Base-by-base conservation (phyloP, 1,139 yeast species). In the Saccharomyces hybrid region DNA sequence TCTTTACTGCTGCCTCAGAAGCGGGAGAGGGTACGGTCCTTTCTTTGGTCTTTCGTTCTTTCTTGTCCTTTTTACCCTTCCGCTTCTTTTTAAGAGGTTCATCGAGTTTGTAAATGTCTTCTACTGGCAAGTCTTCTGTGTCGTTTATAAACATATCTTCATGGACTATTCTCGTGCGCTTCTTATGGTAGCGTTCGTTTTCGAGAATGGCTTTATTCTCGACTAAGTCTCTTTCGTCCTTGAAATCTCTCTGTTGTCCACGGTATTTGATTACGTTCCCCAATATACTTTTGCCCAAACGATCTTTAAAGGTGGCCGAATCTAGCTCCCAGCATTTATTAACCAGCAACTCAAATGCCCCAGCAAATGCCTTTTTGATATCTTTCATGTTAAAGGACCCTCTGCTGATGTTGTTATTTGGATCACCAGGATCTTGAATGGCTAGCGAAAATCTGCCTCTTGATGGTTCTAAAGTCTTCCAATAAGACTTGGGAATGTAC, bases 401-500 rank as follows among this genome's bases (percentile, higher is more conserved):
- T 60, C 97, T 76, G 47, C 95, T 84, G 51, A 93, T 86, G 68
- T 93, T 95, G 66, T 93, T 95, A 6, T 75, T 63, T 0, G 83
- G 75, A 65, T 91, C 98, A 47, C 88, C 84, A 0, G 99, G 99
- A 66, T 93, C 99, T 68, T 88, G 95, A 46, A 93, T 88, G 1
- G 91, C 86, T 48, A 93, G 73, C 1, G 87, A 71, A 64, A 88
- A 88, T 11, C 84, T 77, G 54, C 78, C 79, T 53, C 84, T 77
- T 1, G 83, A 77, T 1, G 58, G 59, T 56, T 78, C 76, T 61
- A 88, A 71, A 31, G 76, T 78, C 1, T 82, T 80, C 67, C 86
- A 76, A 7, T 75, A 70, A 16, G 74, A 70, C 64, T 88, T 89
- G 53, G 76, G 73, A 57, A 86, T 68, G 66, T 88, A 91, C 42